Percentiles rank a stretch among this genome's conserved stretches.
Conservation (phyloP, 1,139 yeast species). For the Kazachstania sp. region DNA sequence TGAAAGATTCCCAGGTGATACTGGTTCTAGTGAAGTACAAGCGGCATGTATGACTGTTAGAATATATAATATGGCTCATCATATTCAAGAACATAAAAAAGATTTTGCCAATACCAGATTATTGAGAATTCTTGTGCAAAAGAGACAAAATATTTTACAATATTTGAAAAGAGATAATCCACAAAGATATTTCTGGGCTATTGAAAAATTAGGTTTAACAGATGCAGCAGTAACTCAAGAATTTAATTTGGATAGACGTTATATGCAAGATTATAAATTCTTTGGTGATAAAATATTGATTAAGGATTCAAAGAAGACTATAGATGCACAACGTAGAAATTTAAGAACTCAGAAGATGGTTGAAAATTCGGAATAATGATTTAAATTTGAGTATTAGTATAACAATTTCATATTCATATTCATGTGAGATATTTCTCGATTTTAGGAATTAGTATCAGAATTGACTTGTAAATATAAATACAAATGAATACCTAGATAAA, state of each 20-base stretch:
- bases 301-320: conserved; percentile 38
- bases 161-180: conserved; percentile 76
- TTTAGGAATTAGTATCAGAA: not conserved
- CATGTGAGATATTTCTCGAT: too few relatives aligned
- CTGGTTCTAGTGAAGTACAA: conserved; percentile 92
- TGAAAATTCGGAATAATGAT: conserved; percentile 2
- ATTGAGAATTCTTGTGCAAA: conserved; percentile 76
- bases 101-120: conserved; percentile 63
- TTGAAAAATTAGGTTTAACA: conserved; percentile 77
- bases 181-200: conserved; percentile 73
- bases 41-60: conserved; percentile 82
- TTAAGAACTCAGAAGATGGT: conserved; percentile 8
- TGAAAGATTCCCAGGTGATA: conserved; percentile 77
- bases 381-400: too few relatives aligned
- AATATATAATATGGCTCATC: conserved; percentile 71
- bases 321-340: conserved; percentile 35
- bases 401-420: conserved; percentile 1
- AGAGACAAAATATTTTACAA: conserved; percentile 73
- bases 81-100: conserved; percentile 62
- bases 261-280: conserved; percentile 77
- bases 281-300: conserved; percentile 54
- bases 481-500: too few relatives aligned
- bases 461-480: conserved; percentile 5
- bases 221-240: conserved; percentile 73
- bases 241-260: conserved; percentile 75